A percentile compares a stretch with the other conserved stretches of the same genome.
phyloP scores from a whole-genome alignment of 192 early-diverging fungal genomes.

The Coemansia sp. region DNA sequence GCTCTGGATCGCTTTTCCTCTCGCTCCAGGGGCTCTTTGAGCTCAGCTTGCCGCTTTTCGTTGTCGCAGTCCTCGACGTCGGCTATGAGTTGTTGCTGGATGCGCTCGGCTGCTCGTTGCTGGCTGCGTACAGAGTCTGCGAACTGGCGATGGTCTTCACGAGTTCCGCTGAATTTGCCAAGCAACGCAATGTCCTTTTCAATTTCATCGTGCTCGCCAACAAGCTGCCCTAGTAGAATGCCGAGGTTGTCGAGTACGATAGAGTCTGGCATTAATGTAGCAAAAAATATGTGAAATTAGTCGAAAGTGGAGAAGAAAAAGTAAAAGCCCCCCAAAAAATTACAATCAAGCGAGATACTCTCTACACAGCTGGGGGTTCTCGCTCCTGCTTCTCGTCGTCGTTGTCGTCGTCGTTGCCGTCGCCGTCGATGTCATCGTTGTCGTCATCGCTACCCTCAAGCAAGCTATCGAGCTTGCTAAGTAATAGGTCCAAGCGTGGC shows the following conservation, averaged over 20 bases:
- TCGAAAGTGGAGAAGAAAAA: slow-evolving; percentile 1
- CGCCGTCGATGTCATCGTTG: not conserved
- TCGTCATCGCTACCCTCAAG: slow-evolving; percentile 12
- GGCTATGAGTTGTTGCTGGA: slow-evolving; percentile 16
- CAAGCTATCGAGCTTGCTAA: slow-evolving; percentile 29
- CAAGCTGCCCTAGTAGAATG: slow-evolving; percentile 16
- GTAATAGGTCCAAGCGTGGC: slow-evolving; percentile 27
- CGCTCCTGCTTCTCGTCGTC: not conserved
- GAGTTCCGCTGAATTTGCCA: slow-evolving; percentile 31
- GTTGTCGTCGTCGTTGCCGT: not conserved
- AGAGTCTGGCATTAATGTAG: not conserved
- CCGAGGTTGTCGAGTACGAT: slow-evolving; percentile 1
- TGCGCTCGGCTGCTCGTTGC: slow-evolving; percentile 38
- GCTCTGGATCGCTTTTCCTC: not conserved
- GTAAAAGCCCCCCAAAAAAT: not conserved
- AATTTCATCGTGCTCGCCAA: slow-evolving; percentile 26
- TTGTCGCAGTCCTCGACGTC: slow-evolving; percentile 3
- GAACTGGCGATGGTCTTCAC: slow-evolving; percentile 32
- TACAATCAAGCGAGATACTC: no score
- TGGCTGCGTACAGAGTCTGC: slow-evolving; percentile 47
- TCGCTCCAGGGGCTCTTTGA: not conserved
- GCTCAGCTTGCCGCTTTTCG: not conserved
- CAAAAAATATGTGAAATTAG: not conserved
- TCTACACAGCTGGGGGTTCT: not conserved
- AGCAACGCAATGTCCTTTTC: slow-evolving; percentile 30